phyloP scores from a whole-genome alignment of 2,329 filamentous ascomycete genomes.

The Aspergillus sp. region DNA sequence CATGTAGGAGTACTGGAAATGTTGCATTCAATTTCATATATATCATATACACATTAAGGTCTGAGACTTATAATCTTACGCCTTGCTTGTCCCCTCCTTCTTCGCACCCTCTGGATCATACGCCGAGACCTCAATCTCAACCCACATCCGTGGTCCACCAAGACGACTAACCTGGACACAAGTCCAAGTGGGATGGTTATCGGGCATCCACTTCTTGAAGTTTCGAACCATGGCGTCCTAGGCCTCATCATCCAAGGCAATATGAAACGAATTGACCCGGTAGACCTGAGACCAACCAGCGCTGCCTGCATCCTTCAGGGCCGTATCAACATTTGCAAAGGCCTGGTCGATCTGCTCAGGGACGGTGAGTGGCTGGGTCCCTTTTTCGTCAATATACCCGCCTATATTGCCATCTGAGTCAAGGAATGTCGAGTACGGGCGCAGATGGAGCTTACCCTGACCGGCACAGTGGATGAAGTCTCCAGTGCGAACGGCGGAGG shows the following conservation, averaged over 20 bases:
- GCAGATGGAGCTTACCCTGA: too few relatives aligned
- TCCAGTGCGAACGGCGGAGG: too few relatives aligned
- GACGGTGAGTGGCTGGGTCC: background rate
- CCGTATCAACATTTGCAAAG: conserved; percentile 57
- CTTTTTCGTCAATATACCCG: too few relatives aligned
- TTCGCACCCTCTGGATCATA: conserved; percentile 30
- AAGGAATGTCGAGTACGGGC: too few relatives aligned
- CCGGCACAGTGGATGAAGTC: too few relatives aligned
- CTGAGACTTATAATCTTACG: too few relatives aligned
- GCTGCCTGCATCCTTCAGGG: conserved; percentile 53
- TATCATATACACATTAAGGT: too few relatives aligned
- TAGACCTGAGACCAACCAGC: conserved; percentile 50
- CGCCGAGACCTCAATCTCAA: conserved; percentile 60
- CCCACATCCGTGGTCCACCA: conserved; percentile 51
- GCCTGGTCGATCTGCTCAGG: conserved; percentile 50
- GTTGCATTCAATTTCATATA: too few relatives aligned
- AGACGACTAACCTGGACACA: conserved; percentile 52
- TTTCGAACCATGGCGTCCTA: conserved; percentile 45
- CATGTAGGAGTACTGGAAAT: too few relatives aligned
- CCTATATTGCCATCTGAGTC: too few relatives aligned
- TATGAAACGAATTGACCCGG: conserved; percentile 48
- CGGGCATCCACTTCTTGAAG: conserved; percentile 52
- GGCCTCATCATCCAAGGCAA: conserved; percentile 41
- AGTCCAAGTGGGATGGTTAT: conserved; percentile 57
- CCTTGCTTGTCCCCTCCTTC: background rate